phyloP scores from a whole-genome alignment of 2,329 filamentous ascomycete genomes.

The Bisporella sp. region DNA sequence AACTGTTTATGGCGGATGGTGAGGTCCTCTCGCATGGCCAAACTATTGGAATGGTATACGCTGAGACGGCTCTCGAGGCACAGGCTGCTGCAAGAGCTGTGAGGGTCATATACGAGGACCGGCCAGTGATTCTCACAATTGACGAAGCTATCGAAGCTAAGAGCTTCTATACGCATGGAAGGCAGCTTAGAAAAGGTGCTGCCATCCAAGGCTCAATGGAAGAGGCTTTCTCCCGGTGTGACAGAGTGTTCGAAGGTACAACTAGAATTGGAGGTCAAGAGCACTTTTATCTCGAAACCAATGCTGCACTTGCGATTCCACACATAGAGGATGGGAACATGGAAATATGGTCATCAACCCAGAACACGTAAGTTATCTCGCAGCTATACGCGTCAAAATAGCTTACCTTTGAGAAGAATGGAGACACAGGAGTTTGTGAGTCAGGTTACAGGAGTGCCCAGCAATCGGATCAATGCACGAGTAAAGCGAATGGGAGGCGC shows the following conservation, averaged over 20 bases:
- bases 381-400: background rate
- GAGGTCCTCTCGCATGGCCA: conserved; percentile 87
- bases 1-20: conserved; percentile 84
- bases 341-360: conserved; percentile 86
- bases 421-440: conserved; percentile 87
- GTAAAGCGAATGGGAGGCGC: conserved; percentile 93
- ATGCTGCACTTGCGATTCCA: conserved; percentile 75
- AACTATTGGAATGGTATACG: conserved; percentile 81
- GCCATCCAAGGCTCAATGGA: conserved; percentile 20
- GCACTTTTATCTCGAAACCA: conserved; percentile 92
- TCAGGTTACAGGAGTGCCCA: conserved; percentile 72
- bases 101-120: conserved; percentile 79
- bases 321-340: conserved; percentile 89
- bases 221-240: conserved; percentile 5
- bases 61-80: conserved; percentile 69
- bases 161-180: conserved; percentile 77
- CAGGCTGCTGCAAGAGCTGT: conserved; percentile 76
- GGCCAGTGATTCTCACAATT: conserved; percentile 82
- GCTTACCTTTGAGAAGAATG: conserved; percentile 32
- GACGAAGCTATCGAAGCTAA: conserved; percentile 86
- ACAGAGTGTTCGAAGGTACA: conserved; percentile 57
- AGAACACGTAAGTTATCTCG: conserved; percentile 55
- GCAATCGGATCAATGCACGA: conserved; percentile 80
- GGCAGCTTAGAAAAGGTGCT: conserved; percentile 77
- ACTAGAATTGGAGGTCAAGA: conserved; percentile 90